Conservation (phyloP, 805 yeast genomes). For the Vanderwaltozyma polyspora region DNA sequence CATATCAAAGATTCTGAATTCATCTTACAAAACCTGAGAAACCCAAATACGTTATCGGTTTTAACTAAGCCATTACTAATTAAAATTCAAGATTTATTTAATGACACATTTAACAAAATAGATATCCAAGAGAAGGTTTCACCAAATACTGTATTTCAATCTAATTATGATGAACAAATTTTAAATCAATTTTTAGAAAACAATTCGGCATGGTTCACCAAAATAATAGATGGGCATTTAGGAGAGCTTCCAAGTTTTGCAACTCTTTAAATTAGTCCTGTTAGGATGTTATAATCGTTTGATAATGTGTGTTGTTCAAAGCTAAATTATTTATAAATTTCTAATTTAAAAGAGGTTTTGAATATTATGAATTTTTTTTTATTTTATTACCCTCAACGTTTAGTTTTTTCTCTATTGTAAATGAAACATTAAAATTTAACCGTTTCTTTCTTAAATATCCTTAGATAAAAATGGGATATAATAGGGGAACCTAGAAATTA, state of each 20-base stretch:
- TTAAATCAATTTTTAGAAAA: constrained; percentile 9
- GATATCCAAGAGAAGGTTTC: background rate
- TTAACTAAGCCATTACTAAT: constrained; percentile 2
- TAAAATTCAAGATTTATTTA: constrained; percentile 4
- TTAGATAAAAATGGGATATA: no score
- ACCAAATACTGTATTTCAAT: background rate
- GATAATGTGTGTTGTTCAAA: background rate
- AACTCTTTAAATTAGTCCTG: background rate
- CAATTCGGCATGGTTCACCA: constrained; percentile 10
- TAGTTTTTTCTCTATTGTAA: no score
- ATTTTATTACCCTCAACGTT: no score
- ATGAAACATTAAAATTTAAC: no score
- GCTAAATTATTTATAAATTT: no score
- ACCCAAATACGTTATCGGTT: constrained; percentile 5
- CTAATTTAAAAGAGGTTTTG: no score
- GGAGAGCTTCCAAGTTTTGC: constrained; percentile 13
- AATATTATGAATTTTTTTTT: no score
- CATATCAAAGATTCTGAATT: constrained; percentile 5
- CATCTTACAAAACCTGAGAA: constrained; percentile 6
- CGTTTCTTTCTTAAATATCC: no score
- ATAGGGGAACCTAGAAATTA: no score
- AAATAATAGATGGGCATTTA: constrained; percentile 9
- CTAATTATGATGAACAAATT: constrained; percentile 4
- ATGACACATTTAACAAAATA: background rate
- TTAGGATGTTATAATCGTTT: background rate